A percentile compares a stretch with the other conserved stretches of the same genome.
Conservation (phyloP, 768 basidiomycete genomes). For the Goffeauzyma gilvescens region DNA sequence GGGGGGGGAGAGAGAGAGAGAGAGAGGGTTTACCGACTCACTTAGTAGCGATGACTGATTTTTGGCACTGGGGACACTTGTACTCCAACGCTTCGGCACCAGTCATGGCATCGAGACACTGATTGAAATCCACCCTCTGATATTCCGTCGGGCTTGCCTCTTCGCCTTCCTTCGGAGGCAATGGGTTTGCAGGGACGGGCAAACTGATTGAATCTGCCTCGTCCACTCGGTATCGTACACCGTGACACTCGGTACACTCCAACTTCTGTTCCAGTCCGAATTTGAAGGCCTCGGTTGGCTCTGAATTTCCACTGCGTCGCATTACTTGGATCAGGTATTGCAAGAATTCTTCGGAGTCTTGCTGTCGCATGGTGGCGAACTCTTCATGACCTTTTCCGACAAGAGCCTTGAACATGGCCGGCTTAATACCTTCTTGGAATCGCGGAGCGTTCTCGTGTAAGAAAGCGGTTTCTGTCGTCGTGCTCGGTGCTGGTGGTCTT, state of each 20-base stretch:
- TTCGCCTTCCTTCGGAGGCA: conserved; percentile 40
- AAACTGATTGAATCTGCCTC: conserved; percentile 58
- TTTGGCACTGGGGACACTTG: conserved; percentile 53
- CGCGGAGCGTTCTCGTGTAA: conserved; percentile 17
- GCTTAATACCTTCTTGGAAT: conserved; percentile 71
- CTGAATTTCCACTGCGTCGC: conserved; percentile 32
- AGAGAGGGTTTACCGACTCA: conserved; percentile 33
- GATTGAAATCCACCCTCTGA: conserved; percentile 10
- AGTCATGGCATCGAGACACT: conserved; percentile 36
- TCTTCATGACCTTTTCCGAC: conserved; percentile 84
- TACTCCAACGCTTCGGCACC: conserved; percentile 58
- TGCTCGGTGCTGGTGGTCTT: conserved; percentile 15
- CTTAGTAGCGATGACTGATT: conserved; percentile 53
- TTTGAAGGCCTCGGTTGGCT: conserved; percentile 57
- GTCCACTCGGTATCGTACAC: conserved; percentile 68
- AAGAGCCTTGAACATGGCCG: conserved; percentile 65
- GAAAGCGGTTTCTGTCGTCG: conserved; percentile 5
- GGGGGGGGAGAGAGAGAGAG: no score
- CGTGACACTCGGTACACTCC: conserved; percentile 56
- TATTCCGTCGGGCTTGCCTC: conserved; percentile 33
- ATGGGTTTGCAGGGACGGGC: conserved; percentile 48
- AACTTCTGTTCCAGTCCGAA: conserved; percentile 75
- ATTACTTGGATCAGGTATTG: conserved; percentile 52
- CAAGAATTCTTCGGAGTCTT: conserved; percentile 91
- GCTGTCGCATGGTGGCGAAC: conserved; percentile 90